Evolutionary conservation across 176 grass and related monocot species (phyloP).

Genomic region (Paspalum vaginatum): DNA sequence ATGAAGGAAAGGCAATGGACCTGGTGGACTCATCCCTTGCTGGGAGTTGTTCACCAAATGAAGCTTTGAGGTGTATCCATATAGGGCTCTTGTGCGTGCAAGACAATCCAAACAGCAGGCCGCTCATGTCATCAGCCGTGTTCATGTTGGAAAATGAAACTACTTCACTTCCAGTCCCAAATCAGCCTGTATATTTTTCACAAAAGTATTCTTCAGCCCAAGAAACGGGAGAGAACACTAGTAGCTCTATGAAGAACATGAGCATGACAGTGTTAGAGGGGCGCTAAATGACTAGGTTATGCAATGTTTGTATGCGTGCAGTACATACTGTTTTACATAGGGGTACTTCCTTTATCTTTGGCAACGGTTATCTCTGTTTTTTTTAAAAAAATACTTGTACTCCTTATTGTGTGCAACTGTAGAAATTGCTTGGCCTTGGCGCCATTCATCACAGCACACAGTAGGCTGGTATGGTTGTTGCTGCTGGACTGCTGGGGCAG

Average conservation of each 20-base stretch:
- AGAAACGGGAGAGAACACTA: constrained; percentile 29
- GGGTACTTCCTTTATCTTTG: background rate
- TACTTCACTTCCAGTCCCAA: constrained; percentile 34
- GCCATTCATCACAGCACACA: too few species aligned
- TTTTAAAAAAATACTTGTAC: too few species aligned
- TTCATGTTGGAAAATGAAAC: constrained; percentile 55
- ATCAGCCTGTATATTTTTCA: constrained; percentile 42
- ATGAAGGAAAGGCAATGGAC: constrained; percentile 46
- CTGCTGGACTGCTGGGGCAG: too few species aligned
- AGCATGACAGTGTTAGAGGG: constrained; percentile 20
- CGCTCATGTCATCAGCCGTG: constrained; percentile 50
- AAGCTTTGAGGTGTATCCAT: constrained; percentile 51
- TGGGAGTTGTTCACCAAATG: background rate
- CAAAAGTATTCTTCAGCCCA: constrained; percentile 1
- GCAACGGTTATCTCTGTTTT: background rate
- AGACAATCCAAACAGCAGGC: constrained; percentile 51
- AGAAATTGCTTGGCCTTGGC: too few species aligned
- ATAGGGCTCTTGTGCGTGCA: constrained; percentile 67
- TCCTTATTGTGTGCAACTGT: too few species aligned
- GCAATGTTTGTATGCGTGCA: background rate
- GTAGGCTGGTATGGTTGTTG: too few species aligned
- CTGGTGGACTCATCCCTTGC: constrained; percentile 37
- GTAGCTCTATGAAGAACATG: constrained; percentile 33
- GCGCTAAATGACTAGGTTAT: background rate
- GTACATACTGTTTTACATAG: background rate